Base-by-base conservation (phyloP, 1,139 yeast genomes). In the Hemisphaericaspora subhashii region DNA sequence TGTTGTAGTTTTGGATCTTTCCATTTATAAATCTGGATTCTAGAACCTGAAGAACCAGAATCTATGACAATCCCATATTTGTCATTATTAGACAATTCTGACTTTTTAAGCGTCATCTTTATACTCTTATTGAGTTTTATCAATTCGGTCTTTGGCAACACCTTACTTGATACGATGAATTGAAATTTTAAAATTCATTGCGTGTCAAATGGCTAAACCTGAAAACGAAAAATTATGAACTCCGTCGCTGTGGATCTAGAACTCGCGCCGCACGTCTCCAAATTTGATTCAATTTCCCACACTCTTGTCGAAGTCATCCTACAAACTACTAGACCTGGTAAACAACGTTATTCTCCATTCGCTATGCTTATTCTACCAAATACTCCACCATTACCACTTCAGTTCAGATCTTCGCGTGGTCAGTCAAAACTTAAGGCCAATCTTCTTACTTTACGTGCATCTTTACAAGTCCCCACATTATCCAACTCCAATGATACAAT, bases 41-140 rank as follows among this genome's bases (percentile, higher is more conserved):
- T 63, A 1, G 90, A 83, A 1, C 95, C 95, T 0, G 90, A 83
- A 0, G 92, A 83, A 1, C 95, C 95, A 0, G 92, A 81, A 58
- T 86, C 95, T 2, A 86, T 71, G 13, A 84, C 90, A 17, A 86
- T 79, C 35, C 92, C 92, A 60, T 81, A 85, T 41, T 60, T 65
- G 41, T 57, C 37, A 35, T 35, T 22, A 11, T 5, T 13, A 4
- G 8, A n/a, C 4, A 10, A 3, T 7, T 11, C 6, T n/a, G 22
- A 12, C 23, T 29, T 29, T 16, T 29, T 33, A 10, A 23, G 13
- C 24, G 17, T 24, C 3, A 2, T 16, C 20, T 11, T 31, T 5
- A 23, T 9, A 9, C 4, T 23, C 5, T 23, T 10, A 23, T 9
- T 23, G 25, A 6, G 8, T 20, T 20, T 20, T 5, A 20, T 20